phyloP scores from a whole-genome alignment of 2,329 filamentous ascomycete species.

The Furcasterigmium furcatum region DNA sequence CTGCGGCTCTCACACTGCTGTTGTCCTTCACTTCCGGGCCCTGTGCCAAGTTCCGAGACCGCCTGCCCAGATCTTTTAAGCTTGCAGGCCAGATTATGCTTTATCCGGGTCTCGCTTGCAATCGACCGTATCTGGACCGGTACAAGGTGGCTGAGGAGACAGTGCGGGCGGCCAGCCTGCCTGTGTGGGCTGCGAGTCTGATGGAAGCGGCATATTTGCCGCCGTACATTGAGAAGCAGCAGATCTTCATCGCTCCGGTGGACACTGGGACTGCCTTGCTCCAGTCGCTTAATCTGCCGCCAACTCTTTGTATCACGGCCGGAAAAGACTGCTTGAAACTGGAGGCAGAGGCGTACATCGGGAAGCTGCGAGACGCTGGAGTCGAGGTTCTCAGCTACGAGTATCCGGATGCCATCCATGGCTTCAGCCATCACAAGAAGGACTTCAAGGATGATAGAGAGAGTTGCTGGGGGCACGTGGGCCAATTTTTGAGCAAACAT shows the following conservation, averaged over 20 bases:
- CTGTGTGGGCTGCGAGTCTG: neutral
- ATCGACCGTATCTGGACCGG: neutral
- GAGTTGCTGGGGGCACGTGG: too few species aligned
- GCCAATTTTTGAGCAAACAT: too few species aligned
- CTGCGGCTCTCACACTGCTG: neutral
- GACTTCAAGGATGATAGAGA: neutral
- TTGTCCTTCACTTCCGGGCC: neutral
- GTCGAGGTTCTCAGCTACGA: neutral
- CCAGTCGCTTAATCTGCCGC: neutral
- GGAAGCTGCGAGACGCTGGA: neutral
- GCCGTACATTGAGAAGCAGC: neutral
- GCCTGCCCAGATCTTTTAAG: neutral
- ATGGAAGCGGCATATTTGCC: slow-evolving; percentile 1
- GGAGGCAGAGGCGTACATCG: neutral
- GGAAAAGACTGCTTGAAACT: neutral
- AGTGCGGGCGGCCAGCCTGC: neutral
- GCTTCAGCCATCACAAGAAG: neutral
- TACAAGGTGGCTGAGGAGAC: neutral
- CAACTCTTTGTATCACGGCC: neutral
- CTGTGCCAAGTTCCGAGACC: neutral
- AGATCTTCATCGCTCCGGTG: neutral
- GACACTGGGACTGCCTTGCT: neutral
- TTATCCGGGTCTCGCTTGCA: neutral
- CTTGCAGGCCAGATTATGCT: neutral
- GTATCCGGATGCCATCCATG: neutral